phyloP scores from a whole-genome alignment of 2,329 filamentous ascomycete genomes.

The Aureobasidium melanogenum region DNA sequence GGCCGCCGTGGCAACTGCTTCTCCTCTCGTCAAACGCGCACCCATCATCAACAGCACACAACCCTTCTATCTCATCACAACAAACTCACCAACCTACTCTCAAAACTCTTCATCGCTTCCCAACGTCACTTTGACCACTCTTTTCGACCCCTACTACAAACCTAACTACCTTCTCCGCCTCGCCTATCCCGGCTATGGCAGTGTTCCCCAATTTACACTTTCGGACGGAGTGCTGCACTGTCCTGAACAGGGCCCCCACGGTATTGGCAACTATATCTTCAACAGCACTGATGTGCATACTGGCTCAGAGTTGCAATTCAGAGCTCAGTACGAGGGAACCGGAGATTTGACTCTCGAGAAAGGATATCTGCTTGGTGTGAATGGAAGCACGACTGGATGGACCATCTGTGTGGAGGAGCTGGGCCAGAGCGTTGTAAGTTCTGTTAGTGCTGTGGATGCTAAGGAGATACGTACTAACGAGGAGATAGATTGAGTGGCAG shows the following conservation, averaged over 20 bases:
- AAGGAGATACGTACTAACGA: neutral
- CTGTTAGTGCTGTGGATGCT: neutral
- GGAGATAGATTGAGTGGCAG: constrained; percentile 28
- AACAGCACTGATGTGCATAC: constrained; percentile 24
- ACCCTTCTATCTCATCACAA: constrained; percentile 34
- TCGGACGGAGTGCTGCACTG: constrained; percentile 27
- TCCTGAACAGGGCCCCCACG: constrained; percentile 21
- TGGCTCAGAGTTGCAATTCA: constrained; percentile 26
- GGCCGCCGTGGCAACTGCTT: constrained; percentile 13
- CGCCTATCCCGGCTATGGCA: constrained; percentile 30
- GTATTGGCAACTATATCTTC: constrained; percentile 21
- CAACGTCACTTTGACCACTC: constrained; percentile 29
- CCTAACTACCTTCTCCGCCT: constrained; percentile 30
- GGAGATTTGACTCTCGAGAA: constrained; percentile 24
- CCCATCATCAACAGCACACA: constrained; percentile 12
- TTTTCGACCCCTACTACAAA: constrained; percentile 30
- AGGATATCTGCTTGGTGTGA: constrained; percentile 31
- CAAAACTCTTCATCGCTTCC: constrained; percentile 25
- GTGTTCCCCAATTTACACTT: constrained; percentile 32
- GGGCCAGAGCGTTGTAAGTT: constrained; percentile 26
- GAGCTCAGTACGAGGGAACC: constrained; percentile 15
- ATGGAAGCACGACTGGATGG: constrained; percentile 30
- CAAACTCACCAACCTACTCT: constrained; percentile 21
- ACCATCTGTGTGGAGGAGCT: constrained; percentile 29
- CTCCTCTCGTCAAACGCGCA: neutral